phyloP scores from a whole-genome alignment of 2,329 filamentous ascomycete species.

The Simplicillium aogashimaense region DNA sequence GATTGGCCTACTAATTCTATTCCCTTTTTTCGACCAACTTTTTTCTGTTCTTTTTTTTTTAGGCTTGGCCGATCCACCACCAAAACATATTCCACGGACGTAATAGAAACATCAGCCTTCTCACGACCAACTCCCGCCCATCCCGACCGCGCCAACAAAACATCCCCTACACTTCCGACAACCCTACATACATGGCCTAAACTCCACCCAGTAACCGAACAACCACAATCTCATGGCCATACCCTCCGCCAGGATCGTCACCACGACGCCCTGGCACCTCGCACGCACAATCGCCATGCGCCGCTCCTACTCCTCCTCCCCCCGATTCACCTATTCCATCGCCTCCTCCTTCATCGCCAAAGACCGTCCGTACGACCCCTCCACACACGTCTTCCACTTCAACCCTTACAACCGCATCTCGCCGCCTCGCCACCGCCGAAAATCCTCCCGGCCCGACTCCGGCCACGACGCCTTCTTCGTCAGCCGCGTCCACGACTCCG shows the following conservation, averaged over 20 bases:
- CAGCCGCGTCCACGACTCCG: constrained; percentile 61
- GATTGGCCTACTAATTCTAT: too few relatives aligned
- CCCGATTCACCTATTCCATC: constrained; percentile 55
- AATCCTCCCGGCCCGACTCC: constrained; percentile 53
- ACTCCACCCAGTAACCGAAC: too few relatives aligned
- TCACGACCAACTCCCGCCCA: too few relatives aligned
- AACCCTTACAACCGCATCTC: constrained; percentile 53
- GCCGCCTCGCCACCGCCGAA: constrained; percentile 27
- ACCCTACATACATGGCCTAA: too few relatives aligned
- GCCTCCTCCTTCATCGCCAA: constrained; percentile 71
- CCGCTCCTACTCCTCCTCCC: constrained; percentile 9
- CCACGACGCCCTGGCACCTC: constrained; percentile 1
- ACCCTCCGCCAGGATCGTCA: constrained; percentile 5
- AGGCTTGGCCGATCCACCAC: too few relatives aligned
- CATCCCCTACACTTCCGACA: too few relatives aligned
- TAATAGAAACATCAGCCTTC: too few relatives aligned
- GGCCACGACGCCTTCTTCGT: constrained; percentile 98
- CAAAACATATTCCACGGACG: too few relatives aligned
- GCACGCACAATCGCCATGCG: background rate
- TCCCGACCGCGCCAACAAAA: too few relatives aligned
- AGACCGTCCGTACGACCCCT: constrained; percentile 55
- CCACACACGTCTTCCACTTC: constrained; percentile 64
- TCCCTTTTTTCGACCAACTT: too few relatives aligned
- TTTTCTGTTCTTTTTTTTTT: too few relatives aligned
- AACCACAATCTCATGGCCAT: constrained; percentile 1